Conservation (phyloP, 2,329 filamentous ascomycete genomes). For the Chaetomiaceae sp. region DNA sequence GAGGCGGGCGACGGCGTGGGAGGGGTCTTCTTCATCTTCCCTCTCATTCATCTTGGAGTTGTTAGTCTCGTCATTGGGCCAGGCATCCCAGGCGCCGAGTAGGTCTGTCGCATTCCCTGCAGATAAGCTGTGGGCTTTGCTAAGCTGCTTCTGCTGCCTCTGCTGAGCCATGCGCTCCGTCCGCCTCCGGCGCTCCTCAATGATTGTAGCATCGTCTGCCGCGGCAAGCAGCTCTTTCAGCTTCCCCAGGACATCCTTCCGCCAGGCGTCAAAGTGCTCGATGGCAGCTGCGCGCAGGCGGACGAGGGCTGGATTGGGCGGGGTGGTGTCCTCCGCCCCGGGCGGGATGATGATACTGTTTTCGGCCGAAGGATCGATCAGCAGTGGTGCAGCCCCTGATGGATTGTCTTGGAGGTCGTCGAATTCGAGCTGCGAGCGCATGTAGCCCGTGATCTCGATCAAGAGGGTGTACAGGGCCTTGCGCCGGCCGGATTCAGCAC, state of each 20-base stretch:
- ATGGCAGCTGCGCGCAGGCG: conserved; percentile 52
- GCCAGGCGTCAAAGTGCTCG: conserved; percentile 73
- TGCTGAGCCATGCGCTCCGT: conserved; percentile 39
- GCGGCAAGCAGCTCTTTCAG: conserved; percentile 63
- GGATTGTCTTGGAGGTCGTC: conserved; percentile 31
- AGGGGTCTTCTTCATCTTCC: conserved; percentile 22
- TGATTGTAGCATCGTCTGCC: conserved; percentile 44
- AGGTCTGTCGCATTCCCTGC: conserved; percentile 33
- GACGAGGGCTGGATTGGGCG: conserved; percentile 31
- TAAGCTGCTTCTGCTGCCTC: conserved; percentile 12
- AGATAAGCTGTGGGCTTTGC: no score
- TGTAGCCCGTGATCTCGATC: conserved; percentile 48
- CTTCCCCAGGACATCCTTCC: conserved; percentile 62
- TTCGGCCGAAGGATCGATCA: conserved; percentile 24
- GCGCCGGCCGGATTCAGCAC: conserved; percentile 50
- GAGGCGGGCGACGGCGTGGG: conserved; percentile 41
- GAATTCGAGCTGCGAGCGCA: conserved; percentile 48
- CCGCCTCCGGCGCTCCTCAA: conserved; percentile 44
- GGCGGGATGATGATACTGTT: conserved; percentile 14
- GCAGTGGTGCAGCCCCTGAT: conserved; percentile 17
- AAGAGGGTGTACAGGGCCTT: conserved; percentile 49
- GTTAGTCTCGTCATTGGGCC: conserved; percentile 26
- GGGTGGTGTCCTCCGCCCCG: conserved; percentile 1
- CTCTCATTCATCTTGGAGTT: conserved; percentile 14
- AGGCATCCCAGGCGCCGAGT: conserved; percentile 40